A percentile compares a stretch with the other conserved stretches of the same genome.
Evolutionary conservation across 2,329 filamentous ascomycete species (phyloP).

Genomic region (Diaporthe sp.): DNA sequence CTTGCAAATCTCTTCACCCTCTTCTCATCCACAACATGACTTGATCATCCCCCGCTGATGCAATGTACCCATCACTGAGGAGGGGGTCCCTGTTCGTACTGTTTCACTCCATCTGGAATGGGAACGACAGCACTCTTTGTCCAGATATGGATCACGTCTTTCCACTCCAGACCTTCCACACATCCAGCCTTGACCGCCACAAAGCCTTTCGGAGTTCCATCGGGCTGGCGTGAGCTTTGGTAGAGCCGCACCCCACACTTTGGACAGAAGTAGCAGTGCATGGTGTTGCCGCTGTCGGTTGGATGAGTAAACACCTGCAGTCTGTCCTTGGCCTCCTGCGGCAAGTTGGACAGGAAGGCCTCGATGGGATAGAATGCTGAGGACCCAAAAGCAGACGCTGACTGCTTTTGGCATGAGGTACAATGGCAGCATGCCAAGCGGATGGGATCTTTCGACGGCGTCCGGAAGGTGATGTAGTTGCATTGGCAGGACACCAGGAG

Average conservation of each 20-base stretch:
- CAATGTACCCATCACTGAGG: neutral
- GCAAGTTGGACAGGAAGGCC: constrained; percentile 48
- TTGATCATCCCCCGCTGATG: neutral
- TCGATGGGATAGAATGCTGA: constrained; percentile 51
- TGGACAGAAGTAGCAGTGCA: constrained; percentile 52
- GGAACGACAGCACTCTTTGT: constrained; percentile 57
- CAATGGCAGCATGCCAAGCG: constrained; percentile 53
- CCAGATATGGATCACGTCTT: constrained; percentile 59
- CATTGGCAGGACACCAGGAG: constrained; percentile 49
- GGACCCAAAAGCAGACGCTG: constrained; percentile 52
- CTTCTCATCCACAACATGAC: neutral
- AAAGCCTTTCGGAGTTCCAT: constrained; percentile 52
- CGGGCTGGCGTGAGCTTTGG: constrained; percentile 54
- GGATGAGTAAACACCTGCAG: constrained; percentile 47
- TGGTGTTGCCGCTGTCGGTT: constrained; percentile 46
- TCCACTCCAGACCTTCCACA: constrained; percentile 56
- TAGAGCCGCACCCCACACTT: constrained; percentile 59
- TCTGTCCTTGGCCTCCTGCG: constrained; percentile 44
- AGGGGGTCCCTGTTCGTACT: neutral
- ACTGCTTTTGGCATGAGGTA: constrained; percentile 52
- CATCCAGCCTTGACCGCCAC: constrained; percentile 62
- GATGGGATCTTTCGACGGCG: constrained; percentile 45
- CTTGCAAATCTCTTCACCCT: neutral
- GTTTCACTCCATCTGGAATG: constrained; percentile 52
- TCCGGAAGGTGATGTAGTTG: constrained; percentile 46